Percentiles rank a stretch among this genome's conserved stretches.
Conservation (phyloP, 192 early-diverging fungal genomes). For the Neocallimastix lanati region DNA sequence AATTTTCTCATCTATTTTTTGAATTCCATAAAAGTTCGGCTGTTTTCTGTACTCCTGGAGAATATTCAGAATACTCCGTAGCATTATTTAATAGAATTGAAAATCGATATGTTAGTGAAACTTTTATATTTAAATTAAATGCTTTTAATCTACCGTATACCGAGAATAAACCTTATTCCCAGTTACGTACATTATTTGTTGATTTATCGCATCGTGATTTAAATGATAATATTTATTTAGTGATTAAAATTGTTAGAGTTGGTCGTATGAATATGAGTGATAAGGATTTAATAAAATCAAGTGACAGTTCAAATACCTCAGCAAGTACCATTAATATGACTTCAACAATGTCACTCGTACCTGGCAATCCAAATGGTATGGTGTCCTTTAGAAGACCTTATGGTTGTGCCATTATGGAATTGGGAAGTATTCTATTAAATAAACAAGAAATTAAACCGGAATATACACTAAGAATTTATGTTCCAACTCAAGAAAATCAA, state of each 20-base stretch:
- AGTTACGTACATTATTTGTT: slow-evolving; percentile 35
- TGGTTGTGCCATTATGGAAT: slow-evolving; percentile 36
- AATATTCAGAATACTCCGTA: slow-evolving; percentile 41
- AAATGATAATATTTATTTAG: slow-evolving; percentile 27
- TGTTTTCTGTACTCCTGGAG: slow-evolving; percentile 32
- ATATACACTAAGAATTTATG: slow-evolving; percentile 30
- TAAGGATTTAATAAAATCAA: slow-evolving; percentile 10
- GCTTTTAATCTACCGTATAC: slow-evolving; percentile 17
- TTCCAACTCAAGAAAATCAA: slow-evolving; percentile 20
- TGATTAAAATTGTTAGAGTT: slow-evolving; percentile 35
- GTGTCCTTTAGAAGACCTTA: slow-evolving; percentile 30
- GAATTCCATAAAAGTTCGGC: slow-evolving; percentile 33
- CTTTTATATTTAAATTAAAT: slow-evolving; percentile 32
- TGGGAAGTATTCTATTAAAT: slow-evolving; percentile 18
- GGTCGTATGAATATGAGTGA: slow-evolving; percentile 40
- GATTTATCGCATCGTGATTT: slow-evolving; percentile 31
- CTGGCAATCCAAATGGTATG: background rate
- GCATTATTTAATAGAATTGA: slow-evolving; percentile 28
- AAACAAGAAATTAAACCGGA: slow-evolving; percentile 11
- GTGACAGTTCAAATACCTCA: background rate
- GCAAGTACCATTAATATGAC: background rate
- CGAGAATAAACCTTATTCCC: slow-evolving; percentile 8
- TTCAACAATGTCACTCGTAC: background rate
- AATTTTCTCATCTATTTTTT: slow-evolving; percentile 30
- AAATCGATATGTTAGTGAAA: slow-evolving; percentile 29